Conservation (phyloP, 768 basidiomycete species). For the Omphalotus guepiniiformis region DNA sequence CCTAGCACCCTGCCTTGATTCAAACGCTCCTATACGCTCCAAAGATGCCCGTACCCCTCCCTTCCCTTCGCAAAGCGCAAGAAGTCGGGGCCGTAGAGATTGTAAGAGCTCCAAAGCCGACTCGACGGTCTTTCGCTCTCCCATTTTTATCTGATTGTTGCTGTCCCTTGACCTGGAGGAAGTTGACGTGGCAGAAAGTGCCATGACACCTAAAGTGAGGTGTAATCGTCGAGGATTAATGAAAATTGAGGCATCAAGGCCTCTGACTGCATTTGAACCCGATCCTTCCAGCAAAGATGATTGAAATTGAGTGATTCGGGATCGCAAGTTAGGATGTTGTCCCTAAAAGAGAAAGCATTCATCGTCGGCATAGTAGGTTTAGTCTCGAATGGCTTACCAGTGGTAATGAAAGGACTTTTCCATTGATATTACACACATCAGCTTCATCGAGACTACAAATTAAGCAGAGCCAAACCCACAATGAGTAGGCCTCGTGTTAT, state of each 20-base stretch:
- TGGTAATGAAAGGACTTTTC: constrained; percentile 5
- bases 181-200: constrained; percentile 27
- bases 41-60: background rate
- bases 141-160: background rate
- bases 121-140: background rate
- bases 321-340: constrained; percentile 35
- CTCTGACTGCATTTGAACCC: constrained; percentile 33
- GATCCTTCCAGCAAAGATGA: constrained; percentile 36
- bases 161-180: background rate
- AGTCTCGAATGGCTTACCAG: background rate
- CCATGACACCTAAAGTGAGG: constrained; percentile 73
- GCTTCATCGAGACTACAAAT: background rate
- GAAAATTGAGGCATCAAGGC: constrained; percentile 58
- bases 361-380: background rate
- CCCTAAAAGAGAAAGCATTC: constrained; percentile 22
- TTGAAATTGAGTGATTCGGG: constrained; percentile 34
- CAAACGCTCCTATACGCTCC: constrained; percentile 6
- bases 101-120: constrained; percentile 5
- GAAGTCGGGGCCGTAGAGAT: constrained; percentile 4
- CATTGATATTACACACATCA: too few species aligned
- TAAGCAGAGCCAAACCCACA: background rate
- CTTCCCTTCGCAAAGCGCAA: background rate
- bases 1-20: constrained; percentile 2
- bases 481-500: constrained; percentile 5
- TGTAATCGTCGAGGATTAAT: constrained; percentile 60